Evolutionary conservation across 371 early-diverging fungal species (phyloP).

Genomic region (Mucor piriformis): DNA sequence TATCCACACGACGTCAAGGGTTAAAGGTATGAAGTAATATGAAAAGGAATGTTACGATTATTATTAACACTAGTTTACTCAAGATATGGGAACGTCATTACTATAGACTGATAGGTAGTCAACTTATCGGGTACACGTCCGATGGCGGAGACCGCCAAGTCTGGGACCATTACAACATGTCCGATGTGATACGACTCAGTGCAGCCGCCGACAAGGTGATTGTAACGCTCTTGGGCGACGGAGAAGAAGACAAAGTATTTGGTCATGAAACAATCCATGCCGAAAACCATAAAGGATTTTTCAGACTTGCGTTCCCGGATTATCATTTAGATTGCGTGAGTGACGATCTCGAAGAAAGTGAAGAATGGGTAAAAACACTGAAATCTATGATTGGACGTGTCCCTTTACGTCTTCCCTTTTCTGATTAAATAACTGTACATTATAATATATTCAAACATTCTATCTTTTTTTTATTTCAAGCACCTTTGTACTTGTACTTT

Average conservation of each 20-base stretch:
- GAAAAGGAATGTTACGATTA: neutral
- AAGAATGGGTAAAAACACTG: slow-evolving; percentile 49
- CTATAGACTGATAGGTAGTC: slow-evolving; percentile 45
- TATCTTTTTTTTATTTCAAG: slow-evolving; percentile 19
- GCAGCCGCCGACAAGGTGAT: slow-evolving; percentile 48
- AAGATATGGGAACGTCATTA: slow-evolving; percentile 44
- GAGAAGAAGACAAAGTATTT: slow-evolving; percentile 27
- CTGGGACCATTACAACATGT: slow-evolving; percentile 43
- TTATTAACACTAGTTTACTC: neutral
- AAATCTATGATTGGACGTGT: slow-evolving; percentile 52
- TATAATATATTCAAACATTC: neutral
- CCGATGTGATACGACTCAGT: slow-evolving; percentile 40
- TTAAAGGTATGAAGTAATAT: slow-evolving; percentile 27
- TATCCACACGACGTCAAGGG: slow-evolving; percentile 37
- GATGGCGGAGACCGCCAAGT: slow-evolving; percentile 19
- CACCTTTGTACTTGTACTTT: slow-evolving; percentile 45
- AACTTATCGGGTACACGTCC: slow-evolving; percentile 32
- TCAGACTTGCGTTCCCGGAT: slow-evolving; percentile 41
- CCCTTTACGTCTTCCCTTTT: slow-evolving; percentile 39
- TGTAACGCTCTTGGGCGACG: slow-evolving; percentile 37
- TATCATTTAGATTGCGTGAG: slow-evolving; percentile 45
- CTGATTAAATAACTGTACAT: slow-evolving; percentile 12
- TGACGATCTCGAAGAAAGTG: slow-evolving; percentile 43
- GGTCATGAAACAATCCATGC: slow-evolving; percentile 28
- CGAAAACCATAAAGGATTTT: slow-evolving; percentile 42